phyloP scores from a whole-genome alignment of 2,329 filamentous ascomycete species.

The Cryphonectria parasitica region DNA sequence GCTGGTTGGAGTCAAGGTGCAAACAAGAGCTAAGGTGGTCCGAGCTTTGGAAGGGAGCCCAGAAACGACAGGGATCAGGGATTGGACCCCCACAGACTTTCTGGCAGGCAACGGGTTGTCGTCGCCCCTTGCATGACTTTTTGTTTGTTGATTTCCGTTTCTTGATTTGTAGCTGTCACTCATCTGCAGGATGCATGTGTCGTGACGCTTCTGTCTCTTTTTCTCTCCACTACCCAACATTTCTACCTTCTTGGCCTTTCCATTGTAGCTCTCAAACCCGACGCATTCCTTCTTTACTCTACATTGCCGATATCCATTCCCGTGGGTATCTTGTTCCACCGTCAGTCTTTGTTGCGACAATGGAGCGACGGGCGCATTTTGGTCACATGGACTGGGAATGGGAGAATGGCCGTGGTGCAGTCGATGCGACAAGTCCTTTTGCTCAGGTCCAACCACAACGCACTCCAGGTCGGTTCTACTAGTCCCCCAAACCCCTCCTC shows the following conservation, averaged over 20 bases:
- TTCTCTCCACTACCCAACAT: not conserved
- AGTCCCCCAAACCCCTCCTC: not conserved
- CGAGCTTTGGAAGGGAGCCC: slow-evolving; percentile 2
- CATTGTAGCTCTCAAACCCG: not conserved
- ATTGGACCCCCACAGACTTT: not conserved
- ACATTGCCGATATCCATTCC: not conserved
- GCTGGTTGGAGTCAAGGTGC: slow-evolving; percentile 3
- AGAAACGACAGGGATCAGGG: slow-evolving; percentile 7
- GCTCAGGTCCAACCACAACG: slow-evolving; percentile 52
- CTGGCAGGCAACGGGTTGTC: slow-evolving; percentile 4
- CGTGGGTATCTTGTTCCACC: not conserved
- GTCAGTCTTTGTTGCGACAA: slow-evolving; percentile 34
- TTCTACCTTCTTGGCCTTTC: slow-evolving; percentile 5
- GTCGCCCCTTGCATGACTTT: slow-evolving; percentile 14
- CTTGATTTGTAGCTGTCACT: not conserved
- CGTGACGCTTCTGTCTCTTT: not conserved
- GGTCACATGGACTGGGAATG: slow-evolving; percentile 71
- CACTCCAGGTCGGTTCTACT: slow-evolving; percentile 48
- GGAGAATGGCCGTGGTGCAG: slow-evolving; percentile 54
- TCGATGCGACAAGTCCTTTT: slow-evolving; percentile 66
- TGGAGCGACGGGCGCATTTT: slow-evolving; percentile 61
- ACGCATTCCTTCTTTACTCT: not conserved
- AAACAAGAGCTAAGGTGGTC: not conserved
- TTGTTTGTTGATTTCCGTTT: slow-evolving; percentile 13
- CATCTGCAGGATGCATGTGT: not conserved